phyloP scores from a whole-genome alignment of 805 yeast genomes.

The Candida sonorensis region DNA sequence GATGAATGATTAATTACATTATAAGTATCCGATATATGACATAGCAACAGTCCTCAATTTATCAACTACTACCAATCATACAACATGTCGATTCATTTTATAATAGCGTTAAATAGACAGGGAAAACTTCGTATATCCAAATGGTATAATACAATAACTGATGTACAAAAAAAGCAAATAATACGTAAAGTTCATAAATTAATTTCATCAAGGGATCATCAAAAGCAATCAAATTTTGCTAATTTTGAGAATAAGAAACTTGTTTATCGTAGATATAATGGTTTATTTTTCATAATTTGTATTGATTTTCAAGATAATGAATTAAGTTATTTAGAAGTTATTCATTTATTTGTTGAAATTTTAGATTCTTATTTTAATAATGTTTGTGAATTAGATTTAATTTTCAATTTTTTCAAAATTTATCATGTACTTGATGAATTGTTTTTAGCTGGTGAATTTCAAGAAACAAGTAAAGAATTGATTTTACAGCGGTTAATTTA shows the following conservation, averaged over 20 bases:
- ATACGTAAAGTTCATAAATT: conserved; percentile 69
- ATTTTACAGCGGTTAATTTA: conserved; percentile 59
- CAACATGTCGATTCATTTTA: conserved; percentile 69
- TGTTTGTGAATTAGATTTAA: conserved; percentile 90
- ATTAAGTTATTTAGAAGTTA: conserved; percentile 70
- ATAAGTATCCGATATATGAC: no score
- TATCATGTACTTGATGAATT: conserved; percentile 81
- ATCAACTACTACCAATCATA: no score
- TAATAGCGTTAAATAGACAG: conserved; percentile 82
- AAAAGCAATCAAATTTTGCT: conserved; percentile 47
- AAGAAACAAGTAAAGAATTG: conserved; percentile 70
- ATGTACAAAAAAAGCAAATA: conserved; percentile 38
- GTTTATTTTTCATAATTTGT: conserved; percentile 80
- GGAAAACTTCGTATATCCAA: conserved; percentile 86
- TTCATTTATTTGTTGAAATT: conserved; percentile 84
- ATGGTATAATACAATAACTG: conserved; percentile 46
- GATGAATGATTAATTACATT: no score
- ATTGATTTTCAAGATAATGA: conserved; percentile 79
- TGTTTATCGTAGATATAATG: conserved; percentile 87
- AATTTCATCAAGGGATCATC: conserved; percentile 77
- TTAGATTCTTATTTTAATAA: conserved; percentile 80
- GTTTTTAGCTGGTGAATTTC: conserved; percentile 84
- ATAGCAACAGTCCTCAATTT: no score
- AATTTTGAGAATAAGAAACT: conserved; percentile 54
- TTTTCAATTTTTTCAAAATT: conserved; percentile 83